Evolutionary conservation across 2,329 filamentous ascomycete species (phyloP).

Genomic region (Emmonsia crescens): DNA sequence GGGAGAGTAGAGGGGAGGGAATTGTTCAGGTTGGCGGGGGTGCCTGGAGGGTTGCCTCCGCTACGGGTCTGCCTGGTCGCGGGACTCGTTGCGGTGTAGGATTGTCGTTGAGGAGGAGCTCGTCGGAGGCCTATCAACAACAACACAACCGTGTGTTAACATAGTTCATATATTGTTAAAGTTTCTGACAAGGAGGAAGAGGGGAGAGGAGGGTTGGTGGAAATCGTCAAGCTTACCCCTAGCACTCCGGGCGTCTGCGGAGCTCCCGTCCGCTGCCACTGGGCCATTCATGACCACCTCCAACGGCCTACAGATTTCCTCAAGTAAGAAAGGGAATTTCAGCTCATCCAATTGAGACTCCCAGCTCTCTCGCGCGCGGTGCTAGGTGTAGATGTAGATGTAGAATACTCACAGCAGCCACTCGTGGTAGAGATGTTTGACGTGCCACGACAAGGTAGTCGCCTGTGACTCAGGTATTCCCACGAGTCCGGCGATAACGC

Average conservation of each 20-base stretch:
- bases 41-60: neutral
- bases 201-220: neutral
- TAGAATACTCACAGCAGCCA: conserved; percentile 10
- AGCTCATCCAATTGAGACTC: neutral
- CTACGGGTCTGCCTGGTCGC: conserved; percentile 2
- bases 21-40: neutral
- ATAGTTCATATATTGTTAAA: neutral
- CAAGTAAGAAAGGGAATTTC: neutral
- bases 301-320: neutral
- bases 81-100: neutral
- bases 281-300: conserved; percentile 2
- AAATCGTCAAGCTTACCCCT: neutral
- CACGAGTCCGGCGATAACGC: neutral
- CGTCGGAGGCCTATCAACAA: conserved; percentile 1
- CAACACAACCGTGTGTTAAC: neutral
- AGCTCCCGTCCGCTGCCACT: neutral
- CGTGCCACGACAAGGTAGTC: conserved; percentile 10
- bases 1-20: neutral
- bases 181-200: no score
- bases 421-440: conserved; percentile 8
- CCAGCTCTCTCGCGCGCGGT: neutral
- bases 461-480: conserved; percentile 3
- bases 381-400: neutral
- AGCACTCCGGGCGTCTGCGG: neutral
- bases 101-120: conserved; percentile 1